Base-by-base conservation (phyloP, 2,329 filamentous ascomycete genomes). In the Bipolaris cookei region DNA sequence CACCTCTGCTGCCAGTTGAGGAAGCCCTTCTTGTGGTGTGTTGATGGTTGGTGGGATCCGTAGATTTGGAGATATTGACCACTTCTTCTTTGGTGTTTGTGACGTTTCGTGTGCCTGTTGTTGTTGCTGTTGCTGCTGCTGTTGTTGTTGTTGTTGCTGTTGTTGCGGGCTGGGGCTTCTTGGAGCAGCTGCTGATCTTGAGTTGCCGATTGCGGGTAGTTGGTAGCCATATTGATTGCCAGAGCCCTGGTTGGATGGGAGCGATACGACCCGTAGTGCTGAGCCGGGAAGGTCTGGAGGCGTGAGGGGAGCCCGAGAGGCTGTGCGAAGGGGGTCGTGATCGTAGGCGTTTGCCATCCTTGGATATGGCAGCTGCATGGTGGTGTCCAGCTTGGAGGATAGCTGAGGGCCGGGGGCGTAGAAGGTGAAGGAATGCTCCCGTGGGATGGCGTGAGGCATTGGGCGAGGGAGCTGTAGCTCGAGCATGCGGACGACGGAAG, bases 1-100 rank as follows among this genome's bases (percentile, higher is more conserved):
- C 55, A 78, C 76, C 67, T 78, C 76, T 10, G 76, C 76, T 49
- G 76, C 76, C 48, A 78, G 56, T 60, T 78, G 76, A 3, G 76
- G 75, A 23, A 78, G 67, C 14, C 74, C 74, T 23, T 75, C 72
- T 53, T 78, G 76, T 6, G 76, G 76, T 13, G 76, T 75, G 42
- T 51, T 68, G 56, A 78, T 77, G 1, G 72, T 68, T 3, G 68
- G 51, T 5, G 76, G 76, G 23, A 77, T 72, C 35, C 70, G 65
- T 6, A 78, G 61, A 46, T 75, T 76, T 39, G 73, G 71, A 2
- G 73, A 70, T 23, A 76, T 75, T 5, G 70, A 59, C 60, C 62
- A 70, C 56, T 72, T 73, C 56, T 71, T 74, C 56, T 65, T 69
- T 4, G 64, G 67, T 37, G 66, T 67, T 35, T 67, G 66, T 25